Conservation (phyloP, 1,284 basidiomycete species). For the Malassezia cuniculi region DNA sequence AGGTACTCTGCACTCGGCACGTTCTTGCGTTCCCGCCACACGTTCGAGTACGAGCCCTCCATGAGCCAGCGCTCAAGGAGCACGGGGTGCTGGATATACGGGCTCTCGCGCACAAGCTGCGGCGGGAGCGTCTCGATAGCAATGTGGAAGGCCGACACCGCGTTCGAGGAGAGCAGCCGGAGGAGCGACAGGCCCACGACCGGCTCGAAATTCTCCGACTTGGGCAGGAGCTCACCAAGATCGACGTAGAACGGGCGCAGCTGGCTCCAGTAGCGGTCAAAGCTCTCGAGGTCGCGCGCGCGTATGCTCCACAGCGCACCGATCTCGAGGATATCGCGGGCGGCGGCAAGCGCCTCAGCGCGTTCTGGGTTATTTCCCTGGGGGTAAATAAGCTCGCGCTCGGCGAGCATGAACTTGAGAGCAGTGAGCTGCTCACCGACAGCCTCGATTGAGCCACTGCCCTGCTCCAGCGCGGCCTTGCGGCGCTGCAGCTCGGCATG, state of each 20-base stretch:
- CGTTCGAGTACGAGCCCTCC: slow-evolving; percentile 96
- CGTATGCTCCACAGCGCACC: slow-evolving; percentile 87
- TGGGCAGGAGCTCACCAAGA: slow-evolving; percentile 61
- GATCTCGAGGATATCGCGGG: slow-evolving; percentile 87
- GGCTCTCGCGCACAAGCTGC: slow-evolving; percentile 21
- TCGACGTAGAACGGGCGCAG: slow-evolving; percentile 79
- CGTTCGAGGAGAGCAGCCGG: slow-evolving; percentile 83
- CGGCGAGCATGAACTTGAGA: slow-evolving; percentile 61
- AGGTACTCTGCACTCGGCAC: slow-evolving; percentile 63
- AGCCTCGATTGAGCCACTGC: neutral
- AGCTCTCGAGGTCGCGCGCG: slow-evolving; percentile 71
- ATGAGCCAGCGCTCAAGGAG: slow-evolving; percentile 79
- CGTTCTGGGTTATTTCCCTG: too few species aligned
- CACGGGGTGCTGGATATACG: slow-evolving; percentile 40
- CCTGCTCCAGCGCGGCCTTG: slow-evolving; percentile 3
- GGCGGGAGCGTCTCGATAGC: slow-evolving; percentile 73
- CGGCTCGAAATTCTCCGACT: slow-evolving; percentile 71
- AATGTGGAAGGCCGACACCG: slow-evolving; percentile 97
- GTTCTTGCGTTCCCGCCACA: slow-evolving; percentile 84
- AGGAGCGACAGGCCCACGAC: slow-evolving; percentile 87
- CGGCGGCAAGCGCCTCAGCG: slow-evolving; percentile 19
- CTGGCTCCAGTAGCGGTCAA: slow-evolving; percentile 88
- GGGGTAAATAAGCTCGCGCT: slow-evolving; percentile 62
- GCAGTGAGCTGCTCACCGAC: slow-evolving; percentile 24
- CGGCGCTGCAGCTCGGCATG: slow-evolving; percentile 2